Evolutionary conservation across 768 basidiomycete genomes (phyloP), one percentile per base, ranked within the genome.

Genomic region (Paxillus involutus): DNA sequence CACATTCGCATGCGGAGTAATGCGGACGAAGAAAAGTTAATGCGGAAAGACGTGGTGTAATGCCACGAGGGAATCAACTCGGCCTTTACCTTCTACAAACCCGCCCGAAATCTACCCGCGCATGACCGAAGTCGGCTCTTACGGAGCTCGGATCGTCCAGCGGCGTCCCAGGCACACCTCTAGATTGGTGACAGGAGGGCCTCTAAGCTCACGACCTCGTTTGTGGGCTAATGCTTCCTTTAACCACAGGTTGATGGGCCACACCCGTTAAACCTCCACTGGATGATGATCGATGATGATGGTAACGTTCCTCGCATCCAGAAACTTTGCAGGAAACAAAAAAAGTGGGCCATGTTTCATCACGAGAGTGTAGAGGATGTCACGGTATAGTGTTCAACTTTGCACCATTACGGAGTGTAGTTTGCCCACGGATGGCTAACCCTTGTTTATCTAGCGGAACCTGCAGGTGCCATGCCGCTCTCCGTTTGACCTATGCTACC

Each of bases 351-450:
- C 26, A 51, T 14, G 41, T 52, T 66, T 21, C 56, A 55, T 17
- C 63, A 60, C 19, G 65, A 66, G 47, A 66, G 66, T 52, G 53
- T 68, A 21, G 21, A 21, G 2, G 14, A 19, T 67, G 12, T 59
- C 59, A 9, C 55, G 64, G 66, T 9, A 50, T 57, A 11, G 39
- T 52, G 6, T 55, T 45, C 17, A 56, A 53, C 32, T 67, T 60
- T 51, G 62, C 63, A 19, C 60, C 61, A 12, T 59, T 40, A 19
- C 44, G 52, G 29, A 62, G 63, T 17, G 61, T 65, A 59, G 59
- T 68, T 16, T 65, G 56, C 26, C 64, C 64, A 11, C 59, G 64
- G 59, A 30, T 51, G 8, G 59, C 56, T 11, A 52, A 65, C 4
- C 26, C 6, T 26, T 50, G 51, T 14, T 41, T 66, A 19, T 26